A percentile compares a stretch with the other conserved stretches of the same genome.
Conservation (phyloP, 2,329 filamentous ascomycete genomes). For the Plectosphaerella cucumerina region DNA sequence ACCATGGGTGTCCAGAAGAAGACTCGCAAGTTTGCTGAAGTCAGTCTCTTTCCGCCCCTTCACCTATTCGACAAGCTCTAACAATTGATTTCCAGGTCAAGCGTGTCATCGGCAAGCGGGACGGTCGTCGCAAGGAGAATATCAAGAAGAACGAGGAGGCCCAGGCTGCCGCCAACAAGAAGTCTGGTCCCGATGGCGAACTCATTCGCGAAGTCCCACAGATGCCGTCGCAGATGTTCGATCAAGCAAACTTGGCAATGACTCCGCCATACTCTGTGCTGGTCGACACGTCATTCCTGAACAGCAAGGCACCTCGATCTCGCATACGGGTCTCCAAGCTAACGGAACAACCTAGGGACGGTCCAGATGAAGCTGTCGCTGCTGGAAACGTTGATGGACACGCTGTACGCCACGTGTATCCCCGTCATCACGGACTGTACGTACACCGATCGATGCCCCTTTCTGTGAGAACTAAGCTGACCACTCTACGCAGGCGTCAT, state of each 20-base stretch:
- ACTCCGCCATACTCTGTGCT: constrained; percentile 78
- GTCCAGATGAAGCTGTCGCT: constrained; percentile 88
- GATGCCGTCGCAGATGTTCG: constrained; percentile 80
- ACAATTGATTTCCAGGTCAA: constrained; percentile 52
- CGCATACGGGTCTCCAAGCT: too few relatives aligned
- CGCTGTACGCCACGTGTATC: constrained; percentile 84
- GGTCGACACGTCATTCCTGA: constrained; percentile 57
- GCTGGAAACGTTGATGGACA: constrained; percentile 87
- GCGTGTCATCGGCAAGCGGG: constrained; percentile 75
- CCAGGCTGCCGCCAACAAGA: constrained; percentile 52
- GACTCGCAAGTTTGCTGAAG: constrained; percentile 83
- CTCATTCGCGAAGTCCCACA: constrained; percentile 77
- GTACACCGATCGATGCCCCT: not conserved
- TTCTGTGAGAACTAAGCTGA: not conserved
- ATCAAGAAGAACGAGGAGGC: constrained; percentile 57
- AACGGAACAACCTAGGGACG: constrained; percentile 34
- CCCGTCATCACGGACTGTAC: constrained; percentile 74
- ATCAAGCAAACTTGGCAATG: constrained; percentile 81
- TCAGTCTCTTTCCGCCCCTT: constrained; percentile 25
- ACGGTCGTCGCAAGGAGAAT: constrained; percentile 80
- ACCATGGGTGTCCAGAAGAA: constrained; percentile 84
- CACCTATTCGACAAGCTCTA: constrained; percentile 7
- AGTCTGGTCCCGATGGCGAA: constrained; percentile 50
- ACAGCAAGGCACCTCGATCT: not conserved
- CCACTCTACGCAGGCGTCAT: not conserved